These are phyloP conservation scores for Mycena indigotica DNA, from an alignment of 768 basidiomycete genomes.

Conservation along the genomic window DNA sequence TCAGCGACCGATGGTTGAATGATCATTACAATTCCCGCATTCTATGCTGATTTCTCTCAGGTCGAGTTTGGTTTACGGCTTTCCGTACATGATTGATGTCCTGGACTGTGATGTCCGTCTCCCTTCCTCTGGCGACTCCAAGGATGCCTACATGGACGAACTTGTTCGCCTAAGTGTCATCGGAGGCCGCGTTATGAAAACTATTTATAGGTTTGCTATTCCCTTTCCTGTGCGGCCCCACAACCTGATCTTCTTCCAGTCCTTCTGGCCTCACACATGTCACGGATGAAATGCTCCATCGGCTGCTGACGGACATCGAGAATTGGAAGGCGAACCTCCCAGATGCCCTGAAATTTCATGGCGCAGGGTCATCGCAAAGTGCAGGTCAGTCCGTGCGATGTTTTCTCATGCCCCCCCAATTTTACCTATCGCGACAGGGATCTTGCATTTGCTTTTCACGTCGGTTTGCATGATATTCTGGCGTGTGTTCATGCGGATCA, in stretches of 20 bases:
- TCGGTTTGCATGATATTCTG: conserved; percentile 97
- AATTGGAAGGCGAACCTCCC: conserved; percentile 82
- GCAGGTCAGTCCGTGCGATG: conserved; percentile 57
- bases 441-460: conserved; percentile 85
- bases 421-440: conserved; percentile 49
- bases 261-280: conserved; percentile 87
- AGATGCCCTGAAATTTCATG: conserved; percentile 74
- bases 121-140: conserved; percentile 83
- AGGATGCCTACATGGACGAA: conserved; percentile 84
- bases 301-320: conserved; percentile 65
- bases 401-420: not conserved
- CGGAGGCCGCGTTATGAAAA: conserved; percentile 88
- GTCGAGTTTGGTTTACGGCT: conserved; percentile 87
- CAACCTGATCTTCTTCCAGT: conserved; percentile 38
- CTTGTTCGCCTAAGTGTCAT: conserved; percentile 90
- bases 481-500: conserved; percentile 98
- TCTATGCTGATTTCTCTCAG: conserved; percentile 37
- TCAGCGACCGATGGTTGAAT: conserved; percentile 88
- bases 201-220: conserved; percentile 77
- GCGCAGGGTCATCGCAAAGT: conserved; percentile 62
- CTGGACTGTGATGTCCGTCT: conserved; percentile 94
- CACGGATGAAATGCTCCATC: conserved; percentile 75
- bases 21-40: conserved; percentile 9
- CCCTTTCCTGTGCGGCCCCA: conserved; percentile 10
- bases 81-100: conserved; percentile 95